Conservation (phyloP, 257 asterid species). For the Nicotiana attenuata region DNA sequence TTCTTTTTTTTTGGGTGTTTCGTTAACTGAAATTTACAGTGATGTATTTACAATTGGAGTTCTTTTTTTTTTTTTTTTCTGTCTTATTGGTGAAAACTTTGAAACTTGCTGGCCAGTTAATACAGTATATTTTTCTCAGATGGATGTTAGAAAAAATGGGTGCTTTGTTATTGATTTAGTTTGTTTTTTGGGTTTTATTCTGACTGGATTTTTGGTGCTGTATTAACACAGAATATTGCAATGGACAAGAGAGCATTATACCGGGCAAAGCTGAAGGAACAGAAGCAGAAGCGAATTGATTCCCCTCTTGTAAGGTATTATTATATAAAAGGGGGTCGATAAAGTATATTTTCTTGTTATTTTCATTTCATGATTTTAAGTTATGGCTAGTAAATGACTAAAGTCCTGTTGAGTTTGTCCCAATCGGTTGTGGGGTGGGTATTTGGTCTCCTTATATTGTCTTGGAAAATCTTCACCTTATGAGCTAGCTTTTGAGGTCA, state of each 20-base stretch:
- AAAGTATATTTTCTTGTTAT: neutral
- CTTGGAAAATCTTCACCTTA: neutral
- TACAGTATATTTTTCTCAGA: neutral
- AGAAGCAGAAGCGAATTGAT: conserved; percentile 67
- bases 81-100: neutral
- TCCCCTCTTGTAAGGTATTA: conserved; percentile 81
- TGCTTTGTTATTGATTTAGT: neutral
- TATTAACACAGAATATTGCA: conserved; percentile 16
- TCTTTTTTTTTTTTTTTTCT: neutral
- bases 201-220: neutral
- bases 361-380: neutral
- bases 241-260: conserved; percentile 68
- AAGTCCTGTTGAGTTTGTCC: neutral
- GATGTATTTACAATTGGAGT: neutral
- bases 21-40: neutral
- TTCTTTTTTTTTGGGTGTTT: neutral
- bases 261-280: conserved; percentile 66
- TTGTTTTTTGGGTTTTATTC: neutral
- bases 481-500: no score
- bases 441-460: no score
- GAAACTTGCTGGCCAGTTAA: neutral
- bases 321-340: neutral
- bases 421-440: no score
- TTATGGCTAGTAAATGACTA: neutral
- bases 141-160: neutral